Percentiles rank a stretch among this genome's conserved stretches.
These are phyloP conservation scores for Helotiales sp. DNA, from an alignment of 2,329 filamentous ascomycete genomes.

Conservation along the genomic window DNA sequence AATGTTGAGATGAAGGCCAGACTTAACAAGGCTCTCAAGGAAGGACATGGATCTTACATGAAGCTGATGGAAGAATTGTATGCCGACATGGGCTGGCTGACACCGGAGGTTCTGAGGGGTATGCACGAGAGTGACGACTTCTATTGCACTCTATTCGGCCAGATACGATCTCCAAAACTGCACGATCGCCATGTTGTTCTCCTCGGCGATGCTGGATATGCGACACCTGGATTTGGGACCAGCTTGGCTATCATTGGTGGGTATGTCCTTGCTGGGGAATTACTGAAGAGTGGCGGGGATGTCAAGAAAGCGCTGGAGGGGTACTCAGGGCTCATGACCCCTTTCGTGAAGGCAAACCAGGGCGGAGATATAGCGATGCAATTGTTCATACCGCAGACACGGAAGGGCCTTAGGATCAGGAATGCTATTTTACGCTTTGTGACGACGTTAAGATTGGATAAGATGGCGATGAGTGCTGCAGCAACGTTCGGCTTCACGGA, in stretches of 20 bases:
- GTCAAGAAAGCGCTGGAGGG: conserved; percentile 42
- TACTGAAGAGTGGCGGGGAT: conserved; percentile 41
- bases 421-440: conserved; percentile 27
- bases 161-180: conserved; percentile 21
- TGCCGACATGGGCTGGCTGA: conserved; percentile 23
- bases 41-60: conserved; percentile 20
- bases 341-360: conserved; percentile 16
- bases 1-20: conserved; percentile 20
- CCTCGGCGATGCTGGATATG: conserved; percentile 46
- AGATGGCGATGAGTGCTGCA: conserved; percentile 9
- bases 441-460: conserved; percentile 17
- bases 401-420: conserved; percentile 18
- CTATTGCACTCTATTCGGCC: conserved; percentile 23
- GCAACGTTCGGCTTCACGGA: conserved; percentile 15
- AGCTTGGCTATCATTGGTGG: conserved; percentile 48
- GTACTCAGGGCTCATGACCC: conserved; percentile 51
- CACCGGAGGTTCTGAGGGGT: conserved; percentile 13
- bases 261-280: conserved; percentile 54
- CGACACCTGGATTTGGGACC: conserved; percentile 50
- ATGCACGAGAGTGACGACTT: conserved; percentile 28
- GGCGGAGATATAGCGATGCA: conserved; percentile 18
- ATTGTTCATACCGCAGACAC: conserved; percentile 19
- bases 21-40: conserved; percentile 12
- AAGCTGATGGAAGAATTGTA: conserved; percentile 20
- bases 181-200: conserved; percentile 18